Percentiles rank a stretch among this genome's conserved stretches.
phyloP scores from a whole-genome alignment of 1,139 yeast species.

The Yarrowia galli region DNA sequence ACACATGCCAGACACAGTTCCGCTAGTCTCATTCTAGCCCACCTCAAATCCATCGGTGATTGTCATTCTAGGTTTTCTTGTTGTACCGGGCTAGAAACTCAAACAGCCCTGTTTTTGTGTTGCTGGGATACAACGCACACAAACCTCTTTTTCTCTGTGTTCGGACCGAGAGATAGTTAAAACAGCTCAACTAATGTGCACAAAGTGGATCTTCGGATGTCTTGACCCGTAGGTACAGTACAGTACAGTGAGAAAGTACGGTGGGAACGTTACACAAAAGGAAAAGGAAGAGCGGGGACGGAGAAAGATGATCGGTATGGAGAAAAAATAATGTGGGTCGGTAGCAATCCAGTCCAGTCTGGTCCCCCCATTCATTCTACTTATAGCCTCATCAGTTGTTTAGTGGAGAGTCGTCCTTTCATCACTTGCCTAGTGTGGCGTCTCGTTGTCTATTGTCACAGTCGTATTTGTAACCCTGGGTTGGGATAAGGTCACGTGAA shows the following conservation, averaged over 20 bases:
- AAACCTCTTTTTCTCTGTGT: neutral
- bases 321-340: neutral
- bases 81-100: slow-evolving; percentile 16
- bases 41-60: slow-evolving; percentile 5
- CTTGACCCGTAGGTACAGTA: neutral
- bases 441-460: neutral
- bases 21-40: slow-evolving; percentile 23
- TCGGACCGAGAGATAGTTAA: slow-evolving; percentile 25
- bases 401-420: no score
- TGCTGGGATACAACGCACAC: slow-evolving; percentile 20
- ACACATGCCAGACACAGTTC: slow-evolving; percentile 15
- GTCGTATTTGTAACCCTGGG: slow-evolving; percentile 1
- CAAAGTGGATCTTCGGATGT: slow-evolving; percentile 25
- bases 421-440: no score
- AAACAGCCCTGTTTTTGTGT: neutral
- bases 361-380: no score
- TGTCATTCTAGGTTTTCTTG: neutral
- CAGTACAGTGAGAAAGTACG: neutral
- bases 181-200: neutral
- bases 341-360: neutral
- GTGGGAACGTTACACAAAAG: neutral
- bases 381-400: no score
- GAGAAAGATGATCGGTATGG: no score
- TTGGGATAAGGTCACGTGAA: neutral
- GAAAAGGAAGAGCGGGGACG: no score